These are phyloP conservation scores for Stygiomarasmius scandens DNA, from an alignment of 1,284 basidiomycete species.

Conservation along the genomic window DNA sequence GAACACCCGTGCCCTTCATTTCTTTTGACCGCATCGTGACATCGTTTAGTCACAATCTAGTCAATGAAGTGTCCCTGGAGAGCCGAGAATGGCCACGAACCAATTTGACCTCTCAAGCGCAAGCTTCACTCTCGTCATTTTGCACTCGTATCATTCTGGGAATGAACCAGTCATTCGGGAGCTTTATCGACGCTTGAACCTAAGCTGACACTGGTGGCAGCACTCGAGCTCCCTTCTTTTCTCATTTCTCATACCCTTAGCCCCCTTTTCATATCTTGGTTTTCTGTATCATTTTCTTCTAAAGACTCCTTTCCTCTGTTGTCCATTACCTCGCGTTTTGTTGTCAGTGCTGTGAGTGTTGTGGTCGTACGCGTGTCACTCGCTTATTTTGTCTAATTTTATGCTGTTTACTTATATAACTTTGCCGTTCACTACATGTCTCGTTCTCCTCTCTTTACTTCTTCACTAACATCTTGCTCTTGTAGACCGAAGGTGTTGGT, in stretches of 20 bases:
- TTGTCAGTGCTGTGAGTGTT: too few species aligned
- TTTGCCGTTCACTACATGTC: not conserved
- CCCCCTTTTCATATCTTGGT: too few species aligned
- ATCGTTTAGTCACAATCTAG: too few species aligned
- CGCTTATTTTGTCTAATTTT: not conserved
- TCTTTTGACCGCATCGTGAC: too few species aligned
- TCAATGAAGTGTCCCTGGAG: too few species aligned
- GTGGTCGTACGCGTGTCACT: too few species aligned
- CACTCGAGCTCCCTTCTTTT: too few species aligned
- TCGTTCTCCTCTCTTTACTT: not conserved
- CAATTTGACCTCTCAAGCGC: not conserved
- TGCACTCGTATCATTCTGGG: not conserved
- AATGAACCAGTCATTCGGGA: not conserved
- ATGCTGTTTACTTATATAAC: not conserved
- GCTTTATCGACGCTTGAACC: not conserved
- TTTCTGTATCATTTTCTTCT: too few species aligned
- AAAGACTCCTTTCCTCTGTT: too few species aligned
- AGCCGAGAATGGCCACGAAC: not conserved
- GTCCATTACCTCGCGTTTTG: too few species aligned
- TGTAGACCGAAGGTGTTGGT: conserved; percentile 85
- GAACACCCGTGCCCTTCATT: too few species aligned
- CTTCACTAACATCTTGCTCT: not conserved
- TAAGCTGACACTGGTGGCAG: not conserved
- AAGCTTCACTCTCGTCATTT: not conserved
- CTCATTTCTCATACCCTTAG: too few species aligned